phyloP scores from a whole-genome alignment of 805 yeast genomes.

The Wickerhamiella domercqiae region DNA sequence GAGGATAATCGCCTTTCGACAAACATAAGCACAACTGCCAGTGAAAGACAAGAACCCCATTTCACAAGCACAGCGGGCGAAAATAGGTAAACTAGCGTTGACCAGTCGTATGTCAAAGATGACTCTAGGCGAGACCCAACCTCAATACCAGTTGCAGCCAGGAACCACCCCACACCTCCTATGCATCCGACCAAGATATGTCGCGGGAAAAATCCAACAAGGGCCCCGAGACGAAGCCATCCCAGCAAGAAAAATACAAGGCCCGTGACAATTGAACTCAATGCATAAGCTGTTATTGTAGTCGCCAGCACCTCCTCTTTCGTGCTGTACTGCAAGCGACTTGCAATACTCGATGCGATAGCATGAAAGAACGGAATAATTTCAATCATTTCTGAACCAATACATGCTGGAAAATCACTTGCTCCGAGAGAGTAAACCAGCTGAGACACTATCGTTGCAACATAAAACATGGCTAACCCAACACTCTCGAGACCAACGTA shows the following conservation, averaged over 20 bases:
- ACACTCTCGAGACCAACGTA: constrained; percentile 71
- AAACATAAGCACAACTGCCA: constrained; percentile 46
- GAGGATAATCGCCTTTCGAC: constrained; percentile 47
- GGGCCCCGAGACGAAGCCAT: constrained; percentile 59
- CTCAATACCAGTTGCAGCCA: constrained; percentile 79
- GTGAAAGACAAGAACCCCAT: constrained; percentile 54
- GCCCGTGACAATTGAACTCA: constrained; percentile 79
- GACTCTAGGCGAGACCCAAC: constrained; percentile 74
- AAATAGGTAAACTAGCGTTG: constrained; percentile 30
- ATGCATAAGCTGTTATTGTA: constrained; percentile 69
- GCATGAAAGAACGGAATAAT: constrained; percentile 97
- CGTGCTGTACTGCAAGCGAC: constrained; percentile 35
- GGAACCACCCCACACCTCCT: constrained; percentile 95
- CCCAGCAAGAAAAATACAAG: constrained; percentile 64
- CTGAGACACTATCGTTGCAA: constrained; percentile 82
- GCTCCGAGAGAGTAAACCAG: constrained; percentile 80
- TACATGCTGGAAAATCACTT: constrained; percentile 75
- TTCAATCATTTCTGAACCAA: constrained; percentile 97
- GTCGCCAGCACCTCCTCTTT: constrained; percentile 53
- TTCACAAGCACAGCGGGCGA: constrained; percentile 37
- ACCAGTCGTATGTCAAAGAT: constrained; percentile 46
- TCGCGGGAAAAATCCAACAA: constrained; percentile 91
- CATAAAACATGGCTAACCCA: constrained; percentile 87
- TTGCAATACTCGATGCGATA: constrained; percentile 66
- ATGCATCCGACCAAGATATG: constrained; percentile 94